Base-by-base conservation (phyloP, 306 rosid genomes). In the Benincasa hispida region DNA sequence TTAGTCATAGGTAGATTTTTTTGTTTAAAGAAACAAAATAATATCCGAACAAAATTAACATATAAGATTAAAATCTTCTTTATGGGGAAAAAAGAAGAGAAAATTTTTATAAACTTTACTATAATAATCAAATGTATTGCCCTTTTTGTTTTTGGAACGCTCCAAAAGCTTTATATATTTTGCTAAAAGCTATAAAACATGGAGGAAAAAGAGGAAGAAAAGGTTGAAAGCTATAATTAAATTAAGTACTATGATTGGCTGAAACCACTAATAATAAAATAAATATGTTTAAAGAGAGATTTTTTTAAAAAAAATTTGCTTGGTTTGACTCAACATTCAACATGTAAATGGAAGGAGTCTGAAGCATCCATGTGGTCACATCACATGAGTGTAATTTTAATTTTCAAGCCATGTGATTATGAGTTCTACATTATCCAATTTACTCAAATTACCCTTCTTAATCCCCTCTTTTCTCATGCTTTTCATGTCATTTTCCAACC, bases 331-430 rank as follows among this genome's bases (percentile, higher is more conserved):
- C 60, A 27, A 28, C 25, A 48, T 25, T 47, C 25, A 28, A 50
- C 58, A 45, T 41, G 34, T 70, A 77, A 89, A 88, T 93, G 86
- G 87, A 82, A 78, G 84, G 81, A 84, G 87, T 70, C 88, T 87
- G 78, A 78, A 82, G 65, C 77, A 79, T 21, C 89, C 99, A 92
- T 88, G 99, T 95, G 97, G 89, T 50, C 76, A 45, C 56, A 48
- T 50, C 99, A 86, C 99, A 90, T 94, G 97, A 90, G 78, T 83
- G 83, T 87, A 89, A 83, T 72, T 70, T 72, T 50, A 72, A 19
- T 78, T 86, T 87, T 87, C 45, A 37, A 76, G 82, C 91, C 93
- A 92, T 90, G 98, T 90, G 99, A 86, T 50, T 72, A n/a, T 50
- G 1, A 72, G 24, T 72, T 72, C 28, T 22, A 22, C 25, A 72